Evolutionary conservation across 805 yeast species (phyloP).

Genomic region (Candida saitoana): DNA sequence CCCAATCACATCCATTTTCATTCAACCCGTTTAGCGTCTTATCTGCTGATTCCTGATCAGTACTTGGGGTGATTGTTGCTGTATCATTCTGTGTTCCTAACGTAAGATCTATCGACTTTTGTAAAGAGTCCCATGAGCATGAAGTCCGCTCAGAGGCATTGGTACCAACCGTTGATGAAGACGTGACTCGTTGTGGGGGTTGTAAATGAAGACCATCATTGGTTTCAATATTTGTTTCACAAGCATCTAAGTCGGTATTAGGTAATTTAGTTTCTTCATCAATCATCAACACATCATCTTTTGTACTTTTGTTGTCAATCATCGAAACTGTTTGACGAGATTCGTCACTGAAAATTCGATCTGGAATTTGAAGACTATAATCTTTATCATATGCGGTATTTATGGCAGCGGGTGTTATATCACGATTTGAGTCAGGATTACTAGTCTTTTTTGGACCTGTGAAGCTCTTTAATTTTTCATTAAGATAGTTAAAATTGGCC

Average conservation of each 20-base stretch:
- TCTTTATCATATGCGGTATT: not conserved
- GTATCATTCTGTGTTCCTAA: not conserved
- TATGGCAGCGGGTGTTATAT: not conserved
- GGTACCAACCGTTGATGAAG: conserved; percentile 6
- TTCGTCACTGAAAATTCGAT: not conserved
- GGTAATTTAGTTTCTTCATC: not conserved
- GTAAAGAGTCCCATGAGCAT: conserved; percentile 28
- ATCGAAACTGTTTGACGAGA: no score
- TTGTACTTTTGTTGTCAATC: not conserved
- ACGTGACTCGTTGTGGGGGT: not conserved
- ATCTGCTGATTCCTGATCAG: not conserved
- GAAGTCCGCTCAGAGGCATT: conserved; percentile 8
- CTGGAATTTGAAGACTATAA: not conserved
- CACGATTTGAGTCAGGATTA: not conserved
- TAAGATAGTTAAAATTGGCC: not conserved
- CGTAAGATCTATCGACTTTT: conserved; percentile 21
- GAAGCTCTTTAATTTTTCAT: not conserved
- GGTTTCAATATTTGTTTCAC: not conserved
- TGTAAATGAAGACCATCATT: not conserved
- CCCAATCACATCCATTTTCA: conserved; percentile 4
- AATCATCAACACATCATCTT: not conserved
- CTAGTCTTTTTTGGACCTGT: not conserved
- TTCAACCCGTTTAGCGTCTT: not conserved
- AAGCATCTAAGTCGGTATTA: not conserved
- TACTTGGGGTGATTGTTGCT: not conserved